Conservation (phyloP, 768 basidiomycete genomes). For the Termitomyces sp. region DNA sequence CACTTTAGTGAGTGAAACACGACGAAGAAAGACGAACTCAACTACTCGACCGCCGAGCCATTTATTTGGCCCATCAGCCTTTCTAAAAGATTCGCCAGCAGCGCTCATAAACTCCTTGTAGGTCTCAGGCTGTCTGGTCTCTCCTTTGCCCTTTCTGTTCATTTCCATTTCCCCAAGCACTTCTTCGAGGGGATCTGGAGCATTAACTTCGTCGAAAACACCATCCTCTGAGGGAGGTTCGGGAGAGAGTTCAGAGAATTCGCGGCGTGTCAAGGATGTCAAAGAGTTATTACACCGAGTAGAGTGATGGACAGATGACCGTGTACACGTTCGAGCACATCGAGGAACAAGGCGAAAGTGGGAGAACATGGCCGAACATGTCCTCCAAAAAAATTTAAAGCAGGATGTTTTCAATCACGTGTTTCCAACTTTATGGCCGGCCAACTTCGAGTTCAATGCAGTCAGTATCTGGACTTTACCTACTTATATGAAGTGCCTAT, state of each 20-base stretch:
- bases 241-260: constrained; percentile 16
- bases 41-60: constrained; percentile 62
- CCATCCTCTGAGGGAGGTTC: constrained; percentile 22
- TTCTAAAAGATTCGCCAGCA: constrained; percentile 36
- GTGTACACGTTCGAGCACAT: constrained; percentile 25
- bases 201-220: constrained; percentile 5
- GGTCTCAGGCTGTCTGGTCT: constrained; percentile 19
- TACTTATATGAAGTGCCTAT: not conserved
- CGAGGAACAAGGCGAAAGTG: constrained; percentile 24
- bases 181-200: constrained; percentile 2
- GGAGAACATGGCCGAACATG: constrained; percentile 25
- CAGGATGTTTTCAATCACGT: constrained; percentile 24
- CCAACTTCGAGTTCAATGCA: not conserved
- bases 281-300: constrained; percentile 21
- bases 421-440: constrained; percentile 18
- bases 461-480: not conserved
- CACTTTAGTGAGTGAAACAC: constrained; percentile 1
- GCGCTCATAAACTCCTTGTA: constrained; percentile 37
- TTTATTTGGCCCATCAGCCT: constrained; percentile 42
- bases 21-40: constrained; percentile 28
- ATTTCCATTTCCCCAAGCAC: constrained; percentile 9
- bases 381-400: constrained; percentile 26
- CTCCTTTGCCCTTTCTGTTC: not conserved
- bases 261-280: not conserved
- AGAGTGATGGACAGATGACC: constrained; percentile 14